Evolutionary conservation across 345 rosid species (phyloP).

Genomic region (Angophora floribunda): DNA sequence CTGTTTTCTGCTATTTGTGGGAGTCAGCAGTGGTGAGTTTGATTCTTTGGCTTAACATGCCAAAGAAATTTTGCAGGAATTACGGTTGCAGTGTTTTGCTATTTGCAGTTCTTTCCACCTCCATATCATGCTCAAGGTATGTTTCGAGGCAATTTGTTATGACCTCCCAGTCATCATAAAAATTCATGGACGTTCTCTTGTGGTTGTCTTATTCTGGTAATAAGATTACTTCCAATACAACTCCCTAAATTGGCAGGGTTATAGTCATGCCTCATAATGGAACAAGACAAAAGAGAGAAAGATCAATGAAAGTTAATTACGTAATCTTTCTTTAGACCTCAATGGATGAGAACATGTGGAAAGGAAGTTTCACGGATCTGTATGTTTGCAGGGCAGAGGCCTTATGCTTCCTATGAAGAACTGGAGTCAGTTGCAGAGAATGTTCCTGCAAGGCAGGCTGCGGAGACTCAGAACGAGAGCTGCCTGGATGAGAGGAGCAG

Average conservation of each 20-base stretch:
- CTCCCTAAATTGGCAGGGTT: background rate
- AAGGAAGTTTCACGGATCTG: background rate
- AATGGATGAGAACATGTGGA: background rate
- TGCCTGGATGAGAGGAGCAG: background rate
- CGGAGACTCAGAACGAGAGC: background rate
- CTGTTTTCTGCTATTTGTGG: background rate
- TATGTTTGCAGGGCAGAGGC: background rate
- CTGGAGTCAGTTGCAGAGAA: background rate
- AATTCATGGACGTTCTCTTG: background rate
- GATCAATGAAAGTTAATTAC: background rate
- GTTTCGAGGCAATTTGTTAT: background rate
- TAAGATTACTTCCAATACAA: background rate
- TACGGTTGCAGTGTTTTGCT: background rate
- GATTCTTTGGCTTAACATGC: background rate
- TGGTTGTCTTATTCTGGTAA: background rate
- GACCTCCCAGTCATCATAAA: background rate
- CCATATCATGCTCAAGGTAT: slow-evolving; percentile 1
- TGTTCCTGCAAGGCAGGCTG: background rate
- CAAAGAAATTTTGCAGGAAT: background rate
- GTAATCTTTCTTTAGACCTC: background rate
- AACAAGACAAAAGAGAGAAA: background rate
- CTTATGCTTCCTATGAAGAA: background rate
- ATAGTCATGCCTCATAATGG: background rate
- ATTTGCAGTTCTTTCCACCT: slow-evolving; percentile 9
- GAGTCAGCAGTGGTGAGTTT: background rate